Evolutionary conservation across 164 flowering plant species (phyloP).

Genomic region (Piper betle): DNA sequence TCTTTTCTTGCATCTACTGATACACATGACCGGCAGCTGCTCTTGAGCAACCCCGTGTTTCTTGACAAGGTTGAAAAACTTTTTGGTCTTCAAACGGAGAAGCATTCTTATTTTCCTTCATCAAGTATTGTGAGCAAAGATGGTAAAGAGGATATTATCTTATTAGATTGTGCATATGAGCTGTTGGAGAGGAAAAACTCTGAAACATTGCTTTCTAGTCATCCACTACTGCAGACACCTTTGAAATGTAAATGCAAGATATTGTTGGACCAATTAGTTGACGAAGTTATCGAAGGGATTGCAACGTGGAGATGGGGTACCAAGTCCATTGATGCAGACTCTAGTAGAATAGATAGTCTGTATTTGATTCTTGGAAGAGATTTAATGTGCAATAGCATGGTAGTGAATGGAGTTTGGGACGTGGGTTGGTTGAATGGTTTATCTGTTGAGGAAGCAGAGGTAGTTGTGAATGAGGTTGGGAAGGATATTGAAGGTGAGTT

Average conservation of each 20-base stretch:
- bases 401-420: constrained; percentile 40
- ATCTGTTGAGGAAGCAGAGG: constrained; percentile 32
- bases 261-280: constrained; percentile 34
- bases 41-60: constrained; percentile 40
- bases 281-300: constrained; percentile 41
- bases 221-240: constrained; percentile 2
- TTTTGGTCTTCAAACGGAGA: constrained; percentile 19
- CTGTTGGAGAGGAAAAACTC: constrained; percentile 28
- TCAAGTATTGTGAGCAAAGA: constrained; percentile 5
- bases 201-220: constrained; percentile 5
- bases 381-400: constrained; percentile 24
- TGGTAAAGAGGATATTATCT: constrained; percentile 12
- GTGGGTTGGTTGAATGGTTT: constrained; percentile 45
- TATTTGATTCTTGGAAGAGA: constrained; percentile 37
- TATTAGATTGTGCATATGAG: constrained; percentile 54
- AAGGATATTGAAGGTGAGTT: constrained; percentile 31
- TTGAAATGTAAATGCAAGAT: constrained; percentile 4
- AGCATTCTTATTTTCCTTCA: constrained; percentile 7
- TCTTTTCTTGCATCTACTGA: constrained; percentile 2
- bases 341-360: constrained; percentile 18
- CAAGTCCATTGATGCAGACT: constrained; percentile 11
- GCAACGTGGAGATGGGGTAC: constrained; percentile 29
- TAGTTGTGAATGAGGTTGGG: constrained; percentile 34
- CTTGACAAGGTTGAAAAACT: constrained; percentile 34
- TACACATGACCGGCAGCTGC: constrained; percentile 16